Percentiles rank a stretch among this genome's conserved stretches.
Evolutionary conservation across 768 basidiomycete species (phyloP).

Genomic region (Boletus bicolor): DNA sequence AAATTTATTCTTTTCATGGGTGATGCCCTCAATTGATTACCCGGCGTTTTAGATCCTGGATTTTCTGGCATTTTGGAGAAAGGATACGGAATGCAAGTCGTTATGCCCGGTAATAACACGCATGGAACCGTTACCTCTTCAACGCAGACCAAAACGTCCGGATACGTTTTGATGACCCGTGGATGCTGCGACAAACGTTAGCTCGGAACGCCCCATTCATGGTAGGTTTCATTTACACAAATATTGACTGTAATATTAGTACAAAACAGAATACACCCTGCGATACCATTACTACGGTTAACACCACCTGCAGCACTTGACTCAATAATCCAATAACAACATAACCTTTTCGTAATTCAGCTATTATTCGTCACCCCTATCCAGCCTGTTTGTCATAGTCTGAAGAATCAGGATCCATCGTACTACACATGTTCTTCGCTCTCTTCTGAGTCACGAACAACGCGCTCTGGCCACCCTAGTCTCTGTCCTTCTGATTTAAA

Average conservation of each 20-base stretch:
- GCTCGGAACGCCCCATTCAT: background rate
- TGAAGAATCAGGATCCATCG: background rate
- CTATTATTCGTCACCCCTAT: background rate
- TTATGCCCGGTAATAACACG: constrained; percentile 28
- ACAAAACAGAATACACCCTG: no score
- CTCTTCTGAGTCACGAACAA: background rate
- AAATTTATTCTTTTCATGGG: background rate
- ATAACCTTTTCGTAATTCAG: background rate
- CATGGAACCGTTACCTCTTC: background rate
- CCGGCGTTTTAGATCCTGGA: constrained; percentile 37
- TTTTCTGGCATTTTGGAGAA: constrained; percentile 46
- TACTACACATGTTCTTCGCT: background rate
- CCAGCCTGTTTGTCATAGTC: background rate
- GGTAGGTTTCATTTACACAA: no score
- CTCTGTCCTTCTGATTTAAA: background rate
- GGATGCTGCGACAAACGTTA: background rate
- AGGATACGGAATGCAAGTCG: constrained; percentile 50
- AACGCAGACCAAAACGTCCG: background rate
- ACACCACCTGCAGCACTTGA: no score
- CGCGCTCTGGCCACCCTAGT: background rate
- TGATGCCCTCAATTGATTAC: constrained; percentile 28
- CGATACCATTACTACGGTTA: no score
- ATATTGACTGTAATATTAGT: no score
- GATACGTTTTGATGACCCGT: background rate
- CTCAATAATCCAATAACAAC: no score